Conservation (phyloP, 129 eudicot species). For the Chrysanthemum lavandulifolium region DNA sequence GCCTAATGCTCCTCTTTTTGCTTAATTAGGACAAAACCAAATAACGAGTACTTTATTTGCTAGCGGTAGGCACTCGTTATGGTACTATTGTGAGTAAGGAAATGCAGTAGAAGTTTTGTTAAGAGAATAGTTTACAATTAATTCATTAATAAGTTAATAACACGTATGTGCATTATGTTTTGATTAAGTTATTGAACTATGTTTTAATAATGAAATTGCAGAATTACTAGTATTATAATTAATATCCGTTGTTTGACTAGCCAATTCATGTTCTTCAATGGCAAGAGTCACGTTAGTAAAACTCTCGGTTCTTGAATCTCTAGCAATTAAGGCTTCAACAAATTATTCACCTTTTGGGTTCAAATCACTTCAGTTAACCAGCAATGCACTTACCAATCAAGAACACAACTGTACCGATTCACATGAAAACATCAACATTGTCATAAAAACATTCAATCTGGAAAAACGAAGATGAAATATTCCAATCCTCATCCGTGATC, state of each 20-base stretch:
- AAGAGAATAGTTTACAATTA: too few species aligned
- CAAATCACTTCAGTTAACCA: constrained; percentile 17
- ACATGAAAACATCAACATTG: constrained; percentile 28
- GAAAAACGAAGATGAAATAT: constrained; percentile 46
- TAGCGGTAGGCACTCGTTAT: too few species aligned
- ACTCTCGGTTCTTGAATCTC: constrained; percentile 15
- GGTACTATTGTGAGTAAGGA: too few species aligned
- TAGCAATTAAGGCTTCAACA: background rate
- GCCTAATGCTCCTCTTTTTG: too few species aligned
- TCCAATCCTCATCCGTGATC: constrained; percentile 51
- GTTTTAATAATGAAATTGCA: constrained; percentile 23
- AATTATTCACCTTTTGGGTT: constrained; percentile 12
- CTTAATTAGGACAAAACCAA: too few species aligned
- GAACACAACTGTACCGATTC: constrained; percentile 25
- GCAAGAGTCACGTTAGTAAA: constrained; percentile 26
- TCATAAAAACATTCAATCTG: constrained; percentile 40
- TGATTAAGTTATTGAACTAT: background rate
- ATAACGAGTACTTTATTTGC: too few species aligned
- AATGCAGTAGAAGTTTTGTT: too few species aligned
- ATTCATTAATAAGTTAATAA: too few species aligned
- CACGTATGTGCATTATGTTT: background rate
- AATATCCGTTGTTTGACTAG: background rate
- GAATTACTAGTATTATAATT: constrained; percentile 10
- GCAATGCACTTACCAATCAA: constrained; percentile 35
- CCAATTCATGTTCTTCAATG: constrained; percentile 29